These are phyloP conservation scores for Zychaea mexicana DNA, from an alignment of 371 early-diverging fungal genomes.

Conservation along the genomic window DNA sequence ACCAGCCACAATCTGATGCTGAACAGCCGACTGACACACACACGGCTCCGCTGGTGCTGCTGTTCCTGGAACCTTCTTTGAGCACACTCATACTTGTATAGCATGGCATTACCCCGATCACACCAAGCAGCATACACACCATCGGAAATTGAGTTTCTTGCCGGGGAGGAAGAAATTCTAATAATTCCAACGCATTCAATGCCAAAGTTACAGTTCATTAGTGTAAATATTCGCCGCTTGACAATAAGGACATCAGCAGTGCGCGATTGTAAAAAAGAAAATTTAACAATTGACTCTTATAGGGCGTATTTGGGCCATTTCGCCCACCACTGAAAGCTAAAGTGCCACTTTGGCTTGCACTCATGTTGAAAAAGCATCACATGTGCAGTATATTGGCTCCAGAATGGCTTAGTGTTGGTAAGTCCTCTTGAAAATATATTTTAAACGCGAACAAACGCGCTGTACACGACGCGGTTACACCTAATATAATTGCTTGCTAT, in stretches of 20 bases:
- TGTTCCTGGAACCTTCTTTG: neutral
- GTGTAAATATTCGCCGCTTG: slow-evolving; percentile 42
- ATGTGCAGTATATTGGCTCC: slow-evolving; percentile 86
- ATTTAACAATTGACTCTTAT: neutral
- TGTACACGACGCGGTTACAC: neutral
- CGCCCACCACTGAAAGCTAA: slow-evolving; percentile 69
- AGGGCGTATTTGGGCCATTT: slow-evolving; percentile 78
- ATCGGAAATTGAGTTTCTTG: slow-evolving; percentile 85
- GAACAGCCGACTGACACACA: too few species aligned
- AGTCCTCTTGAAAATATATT: neutral
- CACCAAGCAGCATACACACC: slow-evolving; percentile 71
- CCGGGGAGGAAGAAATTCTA: slow-evolving; percentile 71
- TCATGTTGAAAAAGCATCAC: slow-evolving; percentile 78
- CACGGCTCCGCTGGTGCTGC: too few species aligned
- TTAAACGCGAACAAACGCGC: neutral
- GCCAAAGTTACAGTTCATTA: slow-evolving; percentile 64
- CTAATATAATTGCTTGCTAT: slow-evolving; percentile 1
- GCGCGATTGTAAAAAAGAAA: too few species aligned
- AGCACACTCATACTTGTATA: too few species aligned
- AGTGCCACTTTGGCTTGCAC: slow-evolving; percentile 90
- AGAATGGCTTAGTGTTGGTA: slow-evolving; percentile 66
- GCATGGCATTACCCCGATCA: slow-evolving; percentile 67
- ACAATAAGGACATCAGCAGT: neutral
- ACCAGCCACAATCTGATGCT: too few species aligned
- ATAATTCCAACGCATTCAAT: slow-evolving; percentile 72